Evolutionary conservation across 768 basidiomycete species (phyloP).

Genomic region (Lactarius pseudohatsudake): DNA sequence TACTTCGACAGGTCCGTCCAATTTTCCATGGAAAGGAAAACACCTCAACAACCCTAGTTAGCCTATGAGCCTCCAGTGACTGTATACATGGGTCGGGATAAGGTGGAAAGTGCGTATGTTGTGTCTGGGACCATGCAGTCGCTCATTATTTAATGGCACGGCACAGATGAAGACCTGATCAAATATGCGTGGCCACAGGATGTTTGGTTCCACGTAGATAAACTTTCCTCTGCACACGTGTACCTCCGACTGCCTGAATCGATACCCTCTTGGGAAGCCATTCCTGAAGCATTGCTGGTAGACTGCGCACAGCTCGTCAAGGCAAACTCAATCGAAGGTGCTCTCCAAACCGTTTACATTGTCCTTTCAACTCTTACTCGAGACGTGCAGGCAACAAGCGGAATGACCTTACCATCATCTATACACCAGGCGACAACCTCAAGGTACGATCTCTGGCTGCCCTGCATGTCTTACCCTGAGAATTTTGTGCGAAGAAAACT

Average conservation of each 20-base stretch:
- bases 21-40: background rate
- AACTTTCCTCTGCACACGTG: constrained; percentile 94
- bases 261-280: constrained; percentile 83
- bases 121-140: background rate
- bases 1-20: constrained; percentile 28
- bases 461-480: background rate
- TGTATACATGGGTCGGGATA: constrained; percentile 96
- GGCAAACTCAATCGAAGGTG: constrained; percentile 96
- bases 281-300: constrained; percentile 71
- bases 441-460: constrained; percentile 53
- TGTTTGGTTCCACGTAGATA: constrained; percentile 97
- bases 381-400: constrained; percentile 82
- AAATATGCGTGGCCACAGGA: constrained; percentile 89
- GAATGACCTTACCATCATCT: constrained; percentile 89
- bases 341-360: background rate
- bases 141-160: constrained; percentile 4
- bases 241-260: constrained; percentile 84
- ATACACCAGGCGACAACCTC: constrained; percentile 89
- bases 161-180: constrained; percentile 89
- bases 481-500: constrained; percentile 64
- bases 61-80: constrained; percentile 61
- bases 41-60: constrained; percentile 32
- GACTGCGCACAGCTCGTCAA: constrained; percentile 97
- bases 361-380: background rate
- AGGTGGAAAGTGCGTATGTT: constrained; percentile 78